Percentiles rank a stretch among this genome's conserved stretches.
Evolutionary conservation across 2,329 filamentous ascomycete genomes (phyloP).

Genomic region (Aureobasidium sp.): DNA sequence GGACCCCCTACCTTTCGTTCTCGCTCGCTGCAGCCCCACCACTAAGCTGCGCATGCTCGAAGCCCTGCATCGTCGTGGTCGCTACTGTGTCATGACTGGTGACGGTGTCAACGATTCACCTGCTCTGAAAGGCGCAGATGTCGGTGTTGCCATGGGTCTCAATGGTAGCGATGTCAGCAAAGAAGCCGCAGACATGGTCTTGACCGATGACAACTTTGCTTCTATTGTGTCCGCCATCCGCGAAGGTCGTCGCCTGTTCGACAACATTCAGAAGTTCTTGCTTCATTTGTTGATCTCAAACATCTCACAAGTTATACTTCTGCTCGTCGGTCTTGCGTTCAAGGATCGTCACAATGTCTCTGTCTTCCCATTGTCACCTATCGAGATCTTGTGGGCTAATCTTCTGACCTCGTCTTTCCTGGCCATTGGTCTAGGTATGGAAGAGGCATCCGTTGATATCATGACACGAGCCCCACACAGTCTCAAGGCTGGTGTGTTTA

Average conservation of each 20-base stretch:
- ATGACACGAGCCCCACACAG: slow-evolving; percentile 52
- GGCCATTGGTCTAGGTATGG: slow-evolving; percentile 51
- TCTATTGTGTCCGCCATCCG: slow-evolving; percentile 51
- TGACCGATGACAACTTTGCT: slow-evolving; percentile 52
- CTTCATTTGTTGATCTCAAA: slow-evolving; percentile 55
- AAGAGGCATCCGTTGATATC: slow-evolving; percentile 50
- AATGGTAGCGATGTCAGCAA: slow-evolving; percentile 51
- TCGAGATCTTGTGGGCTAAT: slow-evolving; percentile 55
- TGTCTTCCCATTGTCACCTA: slow-evolving; percentile 50
- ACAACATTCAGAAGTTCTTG: slow-evolving; percentile 55
- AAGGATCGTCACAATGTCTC: slow-evolving; percentile 48
- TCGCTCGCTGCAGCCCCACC: slow-evolving; percentile 51
- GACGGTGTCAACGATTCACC: slow-evolving; percentile 53
- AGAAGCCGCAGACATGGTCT: slow-evolving; percentile 49
- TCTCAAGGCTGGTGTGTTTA: slow-evolving; percentile 49
- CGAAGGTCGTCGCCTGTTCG: slow-evolving; percentile 50
- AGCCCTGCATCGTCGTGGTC: slow-evolving; percentile 46
- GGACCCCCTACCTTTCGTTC: slow-evolving; percentile 46
- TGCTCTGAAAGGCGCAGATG: slow-evolving; percentile 50
- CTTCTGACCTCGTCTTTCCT: slow-evolving; percentile 54
- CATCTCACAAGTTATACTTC: slow-evolving; percentile 53
- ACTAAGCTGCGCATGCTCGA: slow-evolving; percentile 56
- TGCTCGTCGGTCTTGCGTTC: slow-evolving; percentile 52
- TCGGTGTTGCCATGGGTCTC: slow-evolving; percentile 51
- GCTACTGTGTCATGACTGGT: slow-evolving; percentile 48